Evolutionary conservation across 805 yeast genomes (phyloP).

Genomic region (Tetrapisispora namnaoensis): DNA sequence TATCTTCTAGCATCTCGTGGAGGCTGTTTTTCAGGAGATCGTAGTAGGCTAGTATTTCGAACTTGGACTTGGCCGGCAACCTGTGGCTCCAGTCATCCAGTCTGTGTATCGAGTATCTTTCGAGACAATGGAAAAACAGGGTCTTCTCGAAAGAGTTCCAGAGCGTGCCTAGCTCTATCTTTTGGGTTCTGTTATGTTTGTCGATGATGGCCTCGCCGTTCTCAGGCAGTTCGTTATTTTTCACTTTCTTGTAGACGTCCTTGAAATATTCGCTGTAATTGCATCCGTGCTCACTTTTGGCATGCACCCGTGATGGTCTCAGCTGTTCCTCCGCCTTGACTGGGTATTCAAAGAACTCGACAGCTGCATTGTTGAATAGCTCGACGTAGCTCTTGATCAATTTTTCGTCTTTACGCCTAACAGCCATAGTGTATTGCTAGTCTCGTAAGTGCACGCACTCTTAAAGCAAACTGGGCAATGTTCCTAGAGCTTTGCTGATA

Average conservation of each 20-base stretch:
- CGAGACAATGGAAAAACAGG: conserved; percentile 22
- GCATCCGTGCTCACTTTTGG: background rate
- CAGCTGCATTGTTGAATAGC: background rate
- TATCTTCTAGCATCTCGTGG: conserved; percentile 8
- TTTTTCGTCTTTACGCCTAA: background rate
- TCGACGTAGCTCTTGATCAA: background rate
- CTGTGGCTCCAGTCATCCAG: conserved; percentile 21
- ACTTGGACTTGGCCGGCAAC: conserved; percentile 18
- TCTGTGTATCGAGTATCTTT: conserved; percentile 26
- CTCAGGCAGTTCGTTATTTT: background rate
- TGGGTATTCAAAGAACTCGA: background rate
- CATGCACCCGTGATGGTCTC: background rate
- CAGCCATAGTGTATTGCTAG: background rate
- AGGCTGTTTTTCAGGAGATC: conserved; percentile 15
- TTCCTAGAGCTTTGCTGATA: too few species aligned
- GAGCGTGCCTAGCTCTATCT: conserved; percentile 14
- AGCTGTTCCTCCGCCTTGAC: background rate
- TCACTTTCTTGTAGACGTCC: background rate
- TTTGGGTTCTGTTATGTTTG: conserved; percentile 5
- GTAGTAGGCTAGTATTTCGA: conserved; percentile 23
- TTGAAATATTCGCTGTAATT: background rate
- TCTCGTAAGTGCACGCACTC: background rate
- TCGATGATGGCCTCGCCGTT: conserved; percentile 6
- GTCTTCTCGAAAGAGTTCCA: conserved; percentile 26
- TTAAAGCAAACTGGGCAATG: too few species aligned